Percentiles rank a stretch among this genome's conserved stretches.
phyloP scores from a whole-genome alignment of 208 protist genomes.

The Jaenimonas drosophilae region DNA sequence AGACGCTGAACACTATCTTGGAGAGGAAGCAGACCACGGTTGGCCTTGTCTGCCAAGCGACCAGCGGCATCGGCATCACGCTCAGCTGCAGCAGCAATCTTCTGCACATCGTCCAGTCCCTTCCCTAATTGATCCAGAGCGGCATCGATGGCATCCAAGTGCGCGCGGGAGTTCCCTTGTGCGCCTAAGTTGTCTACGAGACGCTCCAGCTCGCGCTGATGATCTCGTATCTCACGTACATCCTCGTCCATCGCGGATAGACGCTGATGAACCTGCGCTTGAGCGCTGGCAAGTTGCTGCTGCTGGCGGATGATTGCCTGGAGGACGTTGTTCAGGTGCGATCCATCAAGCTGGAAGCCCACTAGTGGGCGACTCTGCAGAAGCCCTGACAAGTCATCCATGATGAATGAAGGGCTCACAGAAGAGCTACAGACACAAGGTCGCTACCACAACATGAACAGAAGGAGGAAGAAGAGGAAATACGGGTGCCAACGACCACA shows the following conservation, averaged over 20 bases:
- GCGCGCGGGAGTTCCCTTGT: conserved; percentile 25
- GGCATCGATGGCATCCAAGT: conserved; percentile 34
- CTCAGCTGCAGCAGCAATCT: conserved; percentile 15
- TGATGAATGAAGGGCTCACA: no score
- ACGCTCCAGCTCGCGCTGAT: conserved; percentile 32
- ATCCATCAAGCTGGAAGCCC: conserved; percentile 75
- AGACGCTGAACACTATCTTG: conserved; percentile 23
- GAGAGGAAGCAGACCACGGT: conserved; percentile 14
- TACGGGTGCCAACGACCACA: no score
- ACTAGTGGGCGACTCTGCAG: conserved; percentile 75
- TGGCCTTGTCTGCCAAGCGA: conserved; percentile 33
- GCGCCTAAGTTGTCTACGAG: conserved; percentile 23
- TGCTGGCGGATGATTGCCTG: conserved; percentile 53
- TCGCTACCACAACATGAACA: no score
- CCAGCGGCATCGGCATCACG: conserved; percentile 37
- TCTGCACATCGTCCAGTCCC: conserved; percentile 28
- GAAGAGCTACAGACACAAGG: no score
- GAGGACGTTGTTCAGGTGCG: conserved; percentile 63
- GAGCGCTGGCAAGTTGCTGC: conserved; percentile 20
- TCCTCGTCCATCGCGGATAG: conserved; percentile 29
- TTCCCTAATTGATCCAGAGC: conserved; percentile 23
- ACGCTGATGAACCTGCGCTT: conserved; percentile 28
- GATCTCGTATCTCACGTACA: conserved; percentile 22
- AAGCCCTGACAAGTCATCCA: conserved; percentile 59
- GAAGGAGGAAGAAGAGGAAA: no score